Evolutionary conservation across 441 rosid genomes (phyloP), one percentile per base, ranked within the genome.

Genomic region (Populus tomentosa): DNA sequence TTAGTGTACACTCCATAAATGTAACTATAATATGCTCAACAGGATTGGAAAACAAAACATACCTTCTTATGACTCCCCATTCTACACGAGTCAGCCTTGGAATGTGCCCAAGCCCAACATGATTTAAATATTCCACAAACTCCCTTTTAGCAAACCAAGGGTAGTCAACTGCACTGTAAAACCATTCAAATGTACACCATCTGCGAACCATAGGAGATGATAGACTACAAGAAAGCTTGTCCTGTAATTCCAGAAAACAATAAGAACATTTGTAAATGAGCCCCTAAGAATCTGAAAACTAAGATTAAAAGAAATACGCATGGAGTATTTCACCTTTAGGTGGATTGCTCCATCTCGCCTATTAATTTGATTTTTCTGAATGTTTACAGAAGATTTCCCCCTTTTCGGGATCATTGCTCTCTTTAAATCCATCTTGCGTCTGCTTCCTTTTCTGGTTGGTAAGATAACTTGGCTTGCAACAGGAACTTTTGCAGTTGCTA

Each of bases 1-100:
- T 59, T 35, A 79, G 23, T 78, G 36, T 13, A 32, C 76, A 76
- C 70, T 77, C 70, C 75, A 80, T 16, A 50, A 69, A 10, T 46
- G 53, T 61, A n/a, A 30, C 69, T 30, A 30, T 40, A 61, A 32
- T 75, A 35, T 7, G 59, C 56, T 26, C 21, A n/a, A 50, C 2
- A 70, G 68, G 71, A 62, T 33, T 66, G n/a, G 50, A 69, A 74
- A 35, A 53, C 70, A 72, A 75, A 53, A 21, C 59, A 28, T 74
- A 91, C 99, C 98, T 92, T 85, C 94, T 90, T 86, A 97, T 92
- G 82, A 97, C 97, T 80, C 98, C 95, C 99, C 99, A 94, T 85
- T 95, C 99, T 72, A 92, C 90, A 78, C 91, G 99, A 74, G 97
- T 89, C 83, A 97, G 91, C 80, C 94, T 90, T 74, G 97, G 97